Evolutionary conservation across 345 rosid species (phyloP).

Genomic region (Psidium guajava): DNA sequence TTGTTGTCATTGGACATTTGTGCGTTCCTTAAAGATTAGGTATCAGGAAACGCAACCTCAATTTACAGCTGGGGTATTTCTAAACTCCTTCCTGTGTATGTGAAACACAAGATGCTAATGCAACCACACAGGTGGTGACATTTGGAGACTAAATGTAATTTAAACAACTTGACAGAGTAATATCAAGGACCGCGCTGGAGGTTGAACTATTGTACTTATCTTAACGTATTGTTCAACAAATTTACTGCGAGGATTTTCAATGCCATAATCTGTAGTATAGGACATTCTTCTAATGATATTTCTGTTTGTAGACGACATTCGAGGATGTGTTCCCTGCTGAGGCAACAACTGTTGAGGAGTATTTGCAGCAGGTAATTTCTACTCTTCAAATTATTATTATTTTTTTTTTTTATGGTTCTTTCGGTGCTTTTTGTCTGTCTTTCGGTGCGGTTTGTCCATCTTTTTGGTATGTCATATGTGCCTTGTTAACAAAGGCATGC

Average conservation of each 20-base stretch:
- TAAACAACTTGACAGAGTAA: neutral
- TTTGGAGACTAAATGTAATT: neutral
- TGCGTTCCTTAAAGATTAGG: neutral
- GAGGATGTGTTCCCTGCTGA: constrained; percentile 99
- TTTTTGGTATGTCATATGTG: neutral
- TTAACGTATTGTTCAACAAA: neutral
- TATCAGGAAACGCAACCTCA: neutral
- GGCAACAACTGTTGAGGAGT: constrained; percentile 90
- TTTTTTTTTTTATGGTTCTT: neutral
- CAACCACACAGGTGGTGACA: neutral
- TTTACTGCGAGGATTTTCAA: neutral
- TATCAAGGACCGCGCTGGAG: neutral
- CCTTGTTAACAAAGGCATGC: neutral
- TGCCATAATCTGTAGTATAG: neutral
- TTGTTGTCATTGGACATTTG: neutral
- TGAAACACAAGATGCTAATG: neutral
- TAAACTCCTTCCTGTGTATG: neutral
- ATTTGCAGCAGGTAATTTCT: constrained; percentile 77
- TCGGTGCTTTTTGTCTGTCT: neutral
- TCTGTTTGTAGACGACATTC: constrained; percentile 55
- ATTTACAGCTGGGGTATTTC: neutral
- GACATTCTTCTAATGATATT: neutral
- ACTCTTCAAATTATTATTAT: neutral
- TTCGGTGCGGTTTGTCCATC: neutral
- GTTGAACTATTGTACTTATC: neutral